Percentiles rank a stretch among this genome's conserved stretches.
These are phyloP conservation scores for Psilocybe cubensis DNA, from an alignment of 768 basidiomycete genomes.

Conservation along the genomic window DNA sequence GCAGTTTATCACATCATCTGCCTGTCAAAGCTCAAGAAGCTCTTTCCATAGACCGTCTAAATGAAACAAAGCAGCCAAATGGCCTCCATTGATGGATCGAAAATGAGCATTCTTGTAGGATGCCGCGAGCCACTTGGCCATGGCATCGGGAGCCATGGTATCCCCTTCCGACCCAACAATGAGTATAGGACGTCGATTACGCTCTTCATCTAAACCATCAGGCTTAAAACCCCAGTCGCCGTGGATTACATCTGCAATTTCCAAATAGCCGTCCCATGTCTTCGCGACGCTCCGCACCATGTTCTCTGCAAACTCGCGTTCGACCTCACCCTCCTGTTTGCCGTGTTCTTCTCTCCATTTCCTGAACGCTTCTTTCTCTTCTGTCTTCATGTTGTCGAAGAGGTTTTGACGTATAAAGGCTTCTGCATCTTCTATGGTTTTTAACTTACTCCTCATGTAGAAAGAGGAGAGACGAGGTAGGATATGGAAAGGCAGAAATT, in stretches of 20 bases:
- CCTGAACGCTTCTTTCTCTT: slow-evolving; percentile 40
- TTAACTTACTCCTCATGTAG: slow-evolving; percentile 36
- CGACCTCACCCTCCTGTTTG: slow-evolving; percentile 45
- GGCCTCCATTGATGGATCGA: slow-evolving; percentile 50
- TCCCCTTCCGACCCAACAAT: slow-evolving; percentile 49
- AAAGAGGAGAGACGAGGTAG: slow-evolving; percentile 34
- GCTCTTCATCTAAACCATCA: slow-evolving; percentile 44
- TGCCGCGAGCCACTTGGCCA: slow-evolving; percentile 53
- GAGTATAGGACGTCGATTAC: slow-evolving; percentile 47
- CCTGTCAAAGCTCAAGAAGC: slow-evolving; percentile 27
- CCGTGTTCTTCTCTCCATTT: slow-evolving; percentile 46
- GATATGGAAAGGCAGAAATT: slow-evolving; percentile 44
- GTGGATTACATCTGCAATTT: slow-evolving; percentile 43
- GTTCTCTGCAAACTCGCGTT: slow-evolving; percentile 43
- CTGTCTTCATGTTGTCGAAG: slow-evolving; percentile 39
- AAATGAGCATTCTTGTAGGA: slow-evolving; percentile 47
- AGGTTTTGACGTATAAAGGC: slow-evolving; percentile 38
- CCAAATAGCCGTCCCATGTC: slow-evolving; percentile 57
- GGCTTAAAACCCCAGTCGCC: slow-evolving; percentile 56
- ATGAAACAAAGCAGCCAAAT: slow-evolving; percentile 47
- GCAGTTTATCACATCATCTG: neutral
- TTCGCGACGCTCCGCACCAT: slow-evolving; percentile 49
- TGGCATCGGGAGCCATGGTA: slow-evolving; percentile 39
- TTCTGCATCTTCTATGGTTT: slow-evolving; percentile 43
- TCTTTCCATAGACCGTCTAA: slow-evolving; percentile 50